Percentiles rank a stretch among this genome's conserved stretches.
phyloP scores from a whole-genome alignment of 2,329 filamentous ascomycete genomes.

The Colletotrichum sp. region DNA sequence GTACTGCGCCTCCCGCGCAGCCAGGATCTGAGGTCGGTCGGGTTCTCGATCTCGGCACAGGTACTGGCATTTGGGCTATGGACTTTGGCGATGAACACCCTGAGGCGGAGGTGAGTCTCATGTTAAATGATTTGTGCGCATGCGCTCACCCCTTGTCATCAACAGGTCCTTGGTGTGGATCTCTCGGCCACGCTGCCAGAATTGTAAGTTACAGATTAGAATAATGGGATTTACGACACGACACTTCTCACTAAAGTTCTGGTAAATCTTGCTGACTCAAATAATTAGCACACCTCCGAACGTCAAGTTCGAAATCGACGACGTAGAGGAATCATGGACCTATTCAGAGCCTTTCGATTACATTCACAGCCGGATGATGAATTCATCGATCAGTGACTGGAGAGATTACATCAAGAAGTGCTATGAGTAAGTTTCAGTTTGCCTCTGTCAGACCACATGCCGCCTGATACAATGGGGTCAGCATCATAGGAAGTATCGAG shows the following conservation, averaged over 20 bases:
- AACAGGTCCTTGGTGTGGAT: background rate
- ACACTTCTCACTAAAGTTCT: no score
- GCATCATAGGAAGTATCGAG: no score
- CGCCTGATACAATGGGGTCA: background rate
- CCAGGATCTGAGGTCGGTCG: conserved; percentile 15
- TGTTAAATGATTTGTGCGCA: background rate
- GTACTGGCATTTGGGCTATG: conserved; percentile 37
- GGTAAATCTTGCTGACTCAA: background rate
- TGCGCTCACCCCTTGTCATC: background rate
- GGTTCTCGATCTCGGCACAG: conserved; percentile 1
- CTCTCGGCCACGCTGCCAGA: background rate
- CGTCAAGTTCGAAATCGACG: conserved; percentile 43
- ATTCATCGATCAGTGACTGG: conserved; percentile 50
- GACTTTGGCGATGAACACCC: conserved; percentile 45
- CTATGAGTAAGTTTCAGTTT: background rate
- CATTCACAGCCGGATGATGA: conserved; percentile 62
- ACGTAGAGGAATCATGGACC: conserved; percentile 30
- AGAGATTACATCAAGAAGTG: background rate
- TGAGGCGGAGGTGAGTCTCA: conserved; percentile 26
- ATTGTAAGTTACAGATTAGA: background rate
- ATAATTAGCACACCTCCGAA: conserved; percentile 41
- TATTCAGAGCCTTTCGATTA: conserved; percentile 54
- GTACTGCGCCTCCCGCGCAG: background rate
- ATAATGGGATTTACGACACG: no score
- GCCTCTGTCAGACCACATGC: no score